Conservation (phyloP, 139 green algal species). For the Picochlorum sp. region DNA sequence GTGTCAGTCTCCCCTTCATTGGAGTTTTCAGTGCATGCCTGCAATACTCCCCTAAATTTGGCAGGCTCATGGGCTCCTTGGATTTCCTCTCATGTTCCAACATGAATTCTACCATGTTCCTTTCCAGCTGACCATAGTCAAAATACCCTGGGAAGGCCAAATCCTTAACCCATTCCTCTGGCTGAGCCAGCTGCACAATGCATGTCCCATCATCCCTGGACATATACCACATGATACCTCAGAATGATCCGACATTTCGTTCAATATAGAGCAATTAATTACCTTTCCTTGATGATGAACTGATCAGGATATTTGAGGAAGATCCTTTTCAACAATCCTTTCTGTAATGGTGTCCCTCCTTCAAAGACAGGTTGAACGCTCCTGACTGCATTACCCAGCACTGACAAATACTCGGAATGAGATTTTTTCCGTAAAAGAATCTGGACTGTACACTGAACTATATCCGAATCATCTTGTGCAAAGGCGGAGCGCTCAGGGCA, state of each 20-base stretch:
- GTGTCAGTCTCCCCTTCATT: not conserved
- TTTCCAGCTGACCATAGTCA: not conserved
- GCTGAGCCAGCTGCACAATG: too few species aligned
- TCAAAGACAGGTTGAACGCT: not conserved
- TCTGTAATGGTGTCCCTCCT: not conserved
- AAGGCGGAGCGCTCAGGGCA: too few species aligned
- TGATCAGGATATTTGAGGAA: not conserved
- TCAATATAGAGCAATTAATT: not conserved
- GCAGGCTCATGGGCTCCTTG: not conserved
- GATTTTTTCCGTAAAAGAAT: not conserved
- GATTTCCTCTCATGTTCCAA: not conserved
- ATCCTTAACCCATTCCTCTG: too few species aligned
- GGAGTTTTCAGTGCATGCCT: not conserved
- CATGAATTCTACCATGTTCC: not conserved
- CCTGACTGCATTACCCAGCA: not conserved
- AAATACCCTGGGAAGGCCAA: not conserved
- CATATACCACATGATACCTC: too few species aligned
- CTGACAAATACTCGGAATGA: not conserved
- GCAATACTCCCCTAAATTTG: not conserved
- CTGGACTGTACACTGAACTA: too few species aligned
- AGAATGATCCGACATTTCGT: not conserved
- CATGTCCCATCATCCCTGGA: too few species aligned
- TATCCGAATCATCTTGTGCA: too few species aligned
- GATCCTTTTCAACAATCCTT: not conserved
- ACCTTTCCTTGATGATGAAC: not conserved